Conservation (phyloP, 1,284 basidiomycete species). For the Fomes fomentarius region DNA sequence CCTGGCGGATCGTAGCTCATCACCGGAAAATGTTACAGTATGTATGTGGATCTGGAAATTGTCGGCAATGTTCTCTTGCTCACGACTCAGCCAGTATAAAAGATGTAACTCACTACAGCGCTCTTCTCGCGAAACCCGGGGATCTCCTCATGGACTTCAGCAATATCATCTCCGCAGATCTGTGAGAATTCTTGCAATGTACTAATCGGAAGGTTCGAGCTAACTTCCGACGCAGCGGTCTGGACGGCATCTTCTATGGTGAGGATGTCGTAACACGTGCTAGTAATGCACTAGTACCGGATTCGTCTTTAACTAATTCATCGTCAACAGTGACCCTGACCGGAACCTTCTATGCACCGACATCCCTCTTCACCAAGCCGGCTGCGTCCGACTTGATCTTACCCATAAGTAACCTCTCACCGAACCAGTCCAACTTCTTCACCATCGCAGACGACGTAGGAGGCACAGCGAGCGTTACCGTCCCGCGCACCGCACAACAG, state of each 20-base stretch:
- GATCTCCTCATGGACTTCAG: constrained; percentile 70
- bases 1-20: neutral
- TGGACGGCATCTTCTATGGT: constrained; percentile 21
- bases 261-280: neutral
- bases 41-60: neutral
- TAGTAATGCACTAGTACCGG: neutral
- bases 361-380: constrained; percentile 49
- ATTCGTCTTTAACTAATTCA: neutral
- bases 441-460: constrained; percentile 39
- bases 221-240: constrained; percentile 1
- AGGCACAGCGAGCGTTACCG: constrained; percentile 45
- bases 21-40: neutral
- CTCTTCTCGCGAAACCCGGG: constrained; percentile 63
- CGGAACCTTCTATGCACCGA: constrained; percentile 70
- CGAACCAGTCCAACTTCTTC: constrained; percentile 37
- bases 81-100: constrained; percentile 38
- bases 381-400: constrained; percentile 61
- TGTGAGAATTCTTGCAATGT: constrained; percentile 26
- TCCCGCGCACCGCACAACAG: constrained; percentile 64
- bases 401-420: constrained; percentile 49
- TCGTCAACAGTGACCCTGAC: constrained; percentile 15
- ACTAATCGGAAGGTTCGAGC: no score
- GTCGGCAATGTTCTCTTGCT: constrained; percentile 18
- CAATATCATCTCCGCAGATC: constrained; percentile 56
- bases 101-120: constrained; percentile 70